Base-by-base conservation (phyloP, 257 asterid species). In the Schizonepeta tenuifolia region DNA sequence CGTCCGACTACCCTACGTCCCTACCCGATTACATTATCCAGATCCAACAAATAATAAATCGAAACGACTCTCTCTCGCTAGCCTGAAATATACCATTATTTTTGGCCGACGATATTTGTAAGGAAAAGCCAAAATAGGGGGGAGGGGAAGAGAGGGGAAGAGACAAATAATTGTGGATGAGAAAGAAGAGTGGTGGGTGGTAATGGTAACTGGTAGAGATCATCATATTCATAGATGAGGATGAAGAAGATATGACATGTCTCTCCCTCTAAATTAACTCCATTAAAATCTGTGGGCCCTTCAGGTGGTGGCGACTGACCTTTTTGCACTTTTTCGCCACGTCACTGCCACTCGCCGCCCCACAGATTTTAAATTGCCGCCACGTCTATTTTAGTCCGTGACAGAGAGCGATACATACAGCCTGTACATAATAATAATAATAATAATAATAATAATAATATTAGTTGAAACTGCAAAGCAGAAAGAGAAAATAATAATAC, bases 261-360 rank as follows among this genome's bases (percentile, higher is more conserved):
- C 70, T 18, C 21, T 18, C 70, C n/a, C 21, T 18, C 35, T 1
- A 18, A 40, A 62, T 66, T 78, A 35, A 57, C 20, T 1, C 47
- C 63, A 77, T 71, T 31, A 73, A 76, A 12, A 24, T 60, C 5
- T 0, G 53, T 50, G 73, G 72, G 79, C 5, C 76, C 77, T 21
- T 47, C 76, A 57, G 81, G 72, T 75, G 79, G 69, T 75, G 77
- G 70, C 62, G 62, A 69, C 75, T 46, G 33, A 65, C 24, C 74
- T 43, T 75, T 76, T 78, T 83, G 86, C 89, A 62, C 92, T 88
- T 88, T 88, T 78, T 47, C n/a, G 58, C 84, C 92, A 86, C 86
- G 81, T 88, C 92, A 82, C 75, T 73, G 46, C 84, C 82, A 77
- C 83, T 75, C 63, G 77, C 90, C 86, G 74, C 82, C 88, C 78